Evolutionary conservation across 768 basidiomycete genomes (phyloP).

Genomic region (Dictyophora rubrovolvata): DNA sequence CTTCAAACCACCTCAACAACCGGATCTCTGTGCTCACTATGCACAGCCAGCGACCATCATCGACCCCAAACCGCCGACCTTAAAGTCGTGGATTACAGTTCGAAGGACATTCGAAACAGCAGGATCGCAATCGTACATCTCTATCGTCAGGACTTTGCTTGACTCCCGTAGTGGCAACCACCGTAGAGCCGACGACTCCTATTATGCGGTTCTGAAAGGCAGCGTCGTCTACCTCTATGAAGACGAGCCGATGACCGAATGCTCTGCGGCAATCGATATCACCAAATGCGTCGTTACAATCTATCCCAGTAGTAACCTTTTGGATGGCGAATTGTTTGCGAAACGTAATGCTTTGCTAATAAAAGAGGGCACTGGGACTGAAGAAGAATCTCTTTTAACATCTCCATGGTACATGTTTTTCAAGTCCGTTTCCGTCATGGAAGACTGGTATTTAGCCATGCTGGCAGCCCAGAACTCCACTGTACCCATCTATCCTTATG

Average conservation of each 20-base stretch:
- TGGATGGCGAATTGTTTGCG: conserved; percentile 85
- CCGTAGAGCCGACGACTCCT: conserved; percentile 79
- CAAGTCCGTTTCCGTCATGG: conserved; percentile 82
- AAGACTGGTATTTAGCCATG: conserved; percentile 89
- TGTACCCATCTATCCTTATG: conserved; percentile 7
- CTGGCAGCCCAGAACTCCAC: conserved; percentile 34
- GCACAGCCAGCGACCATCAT: conserved; percentile 35
- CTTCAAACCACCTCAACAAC: conserved; percentile 43
- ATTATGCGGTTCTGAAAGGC: conserved; percentile 88
- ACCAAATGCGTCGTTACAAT: conserved; percentile 67
- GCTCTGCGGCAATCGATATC: conserved; percentile 83
- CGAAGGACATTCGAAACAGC: conserved; percentile 61
- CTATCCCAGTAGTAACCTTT: conserved; percentile 51
- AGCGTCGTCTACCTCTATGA: conserved; percentile 89
- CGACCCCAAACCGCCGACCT: conserved; percentile 37
- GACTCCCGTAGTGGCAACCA: conserved; percentile 80
- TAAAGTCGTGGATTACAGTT: conserved; percentile 78
- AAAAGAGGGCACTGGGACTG: neutral
- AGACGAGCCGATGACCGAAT: conserved; percentile 84
- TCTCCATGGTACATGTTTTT: conserved; percentile 93
- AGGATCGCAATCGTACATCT: conserved; percentile 57
- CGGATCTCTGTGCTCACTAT: conserved; percentile 7
- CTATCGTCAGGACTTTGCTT: conserved; percentile 68
- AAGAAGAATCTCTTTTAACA: conserved; percentile 17
- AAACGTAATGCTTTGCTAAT: conserved; percentile 73